These are phyloP conservation scores for Jaltomata sinuosa DNA, from an alignment of 257 asterid genomes.

Conservation along the genomic window DNA sequence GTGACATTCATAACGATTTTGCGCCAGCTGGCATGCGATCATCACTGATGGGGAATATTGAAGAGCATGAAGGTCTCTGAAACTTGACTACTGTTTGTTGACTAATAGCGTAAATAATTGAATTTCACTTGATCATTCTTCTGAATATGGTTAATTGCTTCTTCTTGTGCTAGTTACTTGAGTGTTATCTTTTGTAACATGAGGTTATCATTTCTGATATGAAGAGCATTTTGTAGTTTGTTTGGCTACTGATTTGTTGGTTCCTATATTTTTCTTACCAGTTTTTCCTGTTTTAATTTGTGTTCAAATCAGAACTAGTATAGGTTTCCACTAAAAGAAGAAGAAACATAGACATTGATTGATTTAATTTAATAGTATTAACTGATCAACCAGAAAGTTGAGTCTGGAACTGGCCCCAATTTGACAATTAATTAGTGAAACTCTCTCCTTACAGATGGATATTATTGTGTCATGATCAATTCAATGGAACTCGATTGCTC, in stretches of 20 bases:
- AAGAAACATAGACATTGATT: not conserved
- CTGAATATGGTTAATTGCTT: not conserved
- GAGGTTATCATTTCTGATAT: not conserved
- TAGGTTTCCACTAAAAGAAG: not conserved
- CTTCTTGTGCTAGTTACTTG: not conserved
- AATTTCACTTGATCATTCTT: not conserved
- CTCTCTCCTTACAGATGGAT: not conserved
- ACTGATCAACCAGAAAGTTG: not conserved
- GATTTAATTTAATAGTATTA: not conserved
- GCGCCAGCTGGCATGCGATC: constrained; percentile 40
- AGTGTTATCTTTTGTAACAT: not conserved
- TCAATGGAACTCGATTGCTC: not conserved
- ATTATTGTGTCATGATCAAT: not conserved
- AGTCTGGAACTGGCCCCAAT: not conserved
- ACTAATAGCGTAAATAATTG: not conserved
- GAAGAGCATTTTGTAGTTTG: not conserved
- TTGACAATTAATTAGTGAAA: not conserved
- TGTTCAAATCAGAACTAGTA: not conserved
- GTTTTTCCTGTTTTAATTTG: not conserved
- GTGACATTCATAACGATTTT: constrained; percentile 27
- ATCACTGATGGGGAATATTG: constrained; percentile 10
- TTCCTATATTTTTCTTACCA: not conserved
- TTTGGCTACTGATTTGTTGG: not conserved
- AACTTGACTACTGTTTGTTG: not conserved
- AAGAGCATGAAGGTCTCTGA: constrained; percentile 34